Percentiles rank a stretch among this genome's conserved stretches.
These are phyloP conservation scores for Immersiella caudata DNA, from an alignment of 495 filamentous ascomycete genomes.

Conservation along the genomic window DNA sequence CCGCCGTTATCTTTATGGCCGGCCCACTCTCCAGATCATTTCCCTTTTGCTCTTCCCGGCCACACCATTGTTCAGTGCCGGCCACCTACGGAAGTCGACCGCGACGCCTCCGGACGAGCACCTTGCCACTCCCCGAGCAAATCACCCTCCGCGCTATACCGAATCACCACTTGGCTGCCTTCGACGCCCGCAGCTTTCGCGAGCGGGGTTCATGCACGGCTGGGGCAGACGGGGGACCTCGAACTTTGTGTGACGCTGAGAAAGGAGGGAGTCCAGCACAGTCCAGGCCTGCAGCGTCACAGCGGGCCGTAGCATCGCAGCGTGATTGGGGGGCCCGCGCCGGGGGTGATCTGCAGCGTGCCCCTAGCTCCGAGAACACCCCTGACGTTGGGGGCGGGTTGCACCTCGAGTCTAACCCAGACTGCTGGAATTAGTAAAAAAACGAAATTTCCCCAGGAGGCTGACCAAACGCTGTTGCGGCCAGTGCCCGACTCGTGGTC, in stretches of 20 bases:
- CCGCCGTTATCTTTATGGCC: neutral
- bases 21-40: neutral
- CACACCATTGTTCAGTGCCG: neutral
- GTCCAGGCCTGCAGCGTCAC: neutral
- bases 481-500: neutral
- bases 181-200: neutral
- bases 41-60: neutral
- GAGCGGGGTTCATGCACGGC: conserved; percentile 2
- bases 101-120: neutral
- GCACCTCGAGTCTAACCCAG: neutral
- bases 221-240: neutral
- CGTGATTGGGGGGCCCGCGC: neutral
- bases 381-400: neutral
- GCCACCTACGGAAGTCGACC: neutral
- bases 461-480: neutral
- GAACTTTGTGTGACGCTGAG: neutral
- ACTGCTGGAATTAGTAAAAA: conserved; percentile 5
- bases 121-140: neutral
- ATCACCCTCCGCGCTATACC: neutral
- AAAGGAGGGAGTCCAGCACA: neutral
- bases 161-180: neutral
- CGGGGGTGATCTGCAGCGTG: neutral
- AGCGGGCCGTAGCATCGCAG: neutral
- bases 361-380: neutral
- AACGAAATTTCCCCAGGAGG: neutral